Evolutionary conservation across 129 eudicot species (phyloP).

Genomic region (Flaveria linearis): DNA sequence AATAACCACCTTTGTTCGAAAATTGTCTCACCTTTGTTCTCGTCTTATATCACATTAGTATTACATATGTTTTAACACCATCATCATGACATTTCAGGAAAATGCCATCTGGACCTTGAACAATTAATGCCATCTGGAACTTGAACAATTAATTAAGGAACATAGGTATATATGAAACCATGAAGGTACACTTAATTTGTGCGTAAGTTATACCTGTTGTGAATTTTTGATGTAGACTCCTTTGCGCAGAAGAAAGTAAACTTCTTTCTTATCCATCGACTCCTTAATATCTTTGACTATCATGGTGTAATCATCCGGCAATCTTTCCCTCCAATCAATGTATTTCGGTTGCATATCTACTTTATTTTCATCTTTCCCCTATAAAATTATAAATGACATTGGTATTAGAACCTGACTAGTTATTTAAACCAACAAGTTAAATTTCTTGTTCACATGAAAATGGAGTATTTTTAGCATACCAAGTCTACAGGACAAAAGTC

Average conservation of each 20-base stretch:
- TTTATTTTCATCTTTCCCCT: background rate
- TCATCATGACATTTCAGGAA: background rate
- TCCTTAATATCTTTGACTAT: background rate
- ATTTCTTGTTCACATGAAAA: background rate
- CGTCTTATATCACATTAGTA: too few relatives aligned
- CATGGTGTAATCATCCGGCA: too few relatives aligned
- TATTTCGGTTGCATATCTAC: background rate
- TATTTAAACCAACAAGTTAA: background rate
- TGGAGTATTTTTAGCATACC: background rate
- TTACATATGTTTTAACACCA: background rate
- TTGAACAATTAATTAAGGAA: background rate
- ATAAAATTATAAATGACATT: background rate
- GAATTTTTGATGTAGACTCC: background rate
- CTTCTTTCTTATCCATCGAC: background rate
- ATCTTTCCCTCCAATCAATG: background rate
- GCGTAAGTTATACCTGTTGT: background rate
- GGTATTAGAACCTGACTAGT: background rate
- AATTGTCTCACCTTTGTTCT: too few relatives aligned
- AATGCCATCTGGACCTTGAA: background rate
- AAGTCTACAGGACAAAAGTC: slow-evolving; percentile 2
- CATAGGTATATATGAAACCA: background rate
- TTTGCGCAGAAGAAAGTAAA: background rate
- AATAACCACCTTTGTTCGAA: too few relatives aligned
- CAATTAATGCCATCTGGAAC: background rate
- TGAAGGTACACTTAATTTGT: background rate